Base-by-base conservation (phyloP, 2,329 filamentous ascomycete genomes). In the Paraphaeosphaeria minitans region DNA sequence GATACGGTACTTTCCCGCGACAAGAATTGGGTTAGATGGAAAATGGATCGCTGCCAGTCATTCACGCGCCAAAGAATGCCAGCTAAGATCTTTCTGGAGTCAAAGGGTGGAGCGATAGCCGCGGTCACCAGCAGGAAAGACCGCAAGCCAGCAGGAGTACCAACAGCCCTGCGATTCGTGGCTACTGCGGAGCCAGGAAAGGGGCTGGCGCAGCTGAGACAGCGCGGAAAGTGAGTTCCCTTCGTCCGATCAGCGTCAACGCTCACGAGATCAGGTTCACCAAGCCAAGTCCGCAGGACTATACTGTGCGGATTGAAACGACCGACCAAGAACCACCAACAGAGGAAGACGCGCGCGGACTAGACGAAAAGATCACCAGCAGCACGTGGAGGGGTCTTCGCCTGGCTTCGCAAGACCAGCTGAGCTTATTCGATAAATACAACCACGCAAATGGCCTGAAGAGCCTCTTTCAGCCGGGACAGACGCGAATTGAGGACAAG, bases 11-110 rank as follows among this genome's bases (percentile, higher is more conserved):
- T 99, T 31, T 92, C 92, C 24, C 86, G 95, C 63, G 95, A 99
- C 77, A 98, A 97, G 81, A 97, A 98, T 74, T 99, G 96, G 96
- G 93, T 96, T 46, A 89, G 93, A 62, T 99, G 95, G 95, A 99
- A 99, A 79, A 89, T 94, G 60, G 93, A 97, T 75, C 92, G 89
- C 66, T 99, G 95, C 74, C 92, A 92, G 24, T 86, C 89, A 6
- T 98, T 99, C 70, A 88, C 93, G 71, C 85, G 87, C 59, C 86
- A 90, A 22, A 81, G 91, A 12, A 84, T 98, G 31, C 84, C 88
- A 2, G 83, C 89, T 0, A 78, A 85, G 29, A 85, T 89, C 48
- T 94, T 93, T 73, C 77, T 88, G 41, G 84, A 87, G 55, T 89
- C 93, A 24, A 90, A 89, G 73, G 80, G 83, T 31, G 82, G 85